These are phyloP conservation scores for Salix arbutifolia DNA, from an alignment of 345 rosid genomes.

Conservation along the genomic window DNA sequence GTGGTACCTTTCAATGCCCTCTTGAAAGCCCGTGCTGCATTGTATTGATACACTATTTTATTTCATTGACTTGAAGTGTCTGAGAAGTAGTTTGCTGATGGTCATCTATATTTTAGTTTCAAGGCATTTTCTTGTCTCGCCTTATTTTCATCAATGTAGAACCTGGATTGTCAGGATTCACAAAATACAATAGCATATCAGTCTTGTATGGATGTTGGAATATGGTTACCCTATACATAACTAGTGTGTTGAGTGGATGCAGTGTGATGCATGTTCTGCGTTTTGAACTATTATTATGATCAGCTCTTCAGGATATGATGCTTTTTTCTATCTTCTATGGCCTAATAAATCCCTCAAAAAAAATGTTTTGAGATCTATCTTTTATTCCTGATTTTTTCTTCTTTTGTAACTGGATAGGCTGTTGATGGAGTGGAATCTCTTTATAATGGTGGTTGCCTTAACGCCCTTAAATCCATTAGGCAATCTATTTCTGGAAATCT, in stretches of 20 bases:
- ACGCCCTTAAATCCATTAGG: slow-evolving; percentile 50
- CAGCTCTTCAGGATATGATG: neutral
- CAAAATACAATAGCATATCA: neutral
- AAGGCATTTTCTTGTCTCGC: neutral
- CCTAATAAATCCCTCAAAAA: neutral
- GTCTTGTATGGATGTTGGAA: neutral
- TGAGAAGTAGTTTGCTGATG: neutral
- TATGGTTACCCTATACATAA: neutral
- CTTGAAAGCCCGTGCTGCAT: neutral
- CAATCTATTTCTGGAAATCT: slow-evolving; percentile 55
- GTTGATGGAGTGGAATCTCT: slow-evolving; percentile 55
- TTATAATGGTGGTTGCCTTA: slow-evolving; percentile 36
- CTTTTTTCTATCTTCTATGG: neutral
- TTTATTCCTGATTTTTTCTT: neutral
- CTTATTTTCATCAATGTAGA: neutral
- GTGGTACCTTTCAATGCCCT: neutral
- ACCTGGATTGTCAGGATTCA: neutral
- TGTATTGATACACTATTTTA: neutral
- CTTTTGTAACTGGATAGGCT: slow-evolving; percentile 42
- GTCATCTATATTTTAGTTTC: neutral
- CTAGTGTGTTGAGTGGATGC: neutral
- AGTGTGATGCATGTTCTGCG: neutral
- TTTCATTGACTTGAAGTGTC: neutral
- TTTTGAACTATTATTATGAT: neutral
- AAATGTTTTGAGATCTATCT: neutral